A percentile compares a stretch with the other conserved stretches of the same genome.
These are phyloP conservation scores for Boechera divaricarpa DNA, from an alignment of 345 rosid species.

Conservation along the genomic window DNA sequence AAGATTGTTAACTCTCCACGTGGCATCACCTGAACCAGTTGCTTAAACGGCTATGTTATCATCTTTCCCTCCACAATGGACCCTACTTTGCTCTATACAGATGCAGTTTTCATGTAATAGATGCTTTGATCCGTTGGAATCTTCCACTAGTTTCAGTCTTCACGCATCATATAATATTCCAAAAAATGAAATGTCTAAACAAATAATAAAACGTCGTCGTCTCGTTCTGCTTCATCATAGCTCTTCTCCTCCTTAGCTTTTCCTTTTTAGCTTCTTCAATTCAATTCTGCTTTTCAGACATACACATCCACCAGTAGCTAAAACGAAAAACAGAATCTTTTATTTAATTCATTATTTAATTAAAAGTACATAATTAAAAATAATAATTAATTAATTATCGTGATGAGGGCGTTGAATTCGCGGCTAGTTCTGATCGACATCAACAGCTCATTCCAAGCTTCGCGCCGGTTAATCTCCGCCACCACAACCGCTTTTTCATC, in stretches of 20 bases:
- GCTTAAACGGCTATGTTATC: slow-evolving; percentile 38
- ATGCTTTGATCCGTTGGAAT: slow-evolving; percentile 75
- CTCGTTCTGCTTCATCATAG: slow-evolving; percentile 17
- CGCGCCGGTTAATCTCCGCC: slow-evolving; percentile 52
- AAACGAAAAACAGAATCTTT: slow-evolving; percentile 20
- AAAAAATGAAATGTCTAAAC: background rate
- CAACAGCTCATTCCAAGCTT: slow-evolving; percentile 70
- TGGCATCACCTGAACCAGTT: slow-evolving; percentile 38
- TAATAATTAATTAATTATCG: background rate
- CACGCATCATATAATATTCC: slow-evolving; percentile 40
- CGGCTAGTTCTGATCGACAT: slow-evolving; percentile 71
- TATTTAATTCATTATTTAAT: slow-evolving; percentile 13
- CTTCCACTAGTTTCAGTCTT: slow-evolving; percentile 54
- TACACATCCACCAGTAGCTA: background rate
- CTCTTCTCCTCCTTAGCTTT: slow-evolving; percentile 29
- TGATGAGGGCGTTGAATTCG: slow-evolving; percentile 65
- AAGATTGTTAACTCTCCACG: slow-evolving; percentile 32
- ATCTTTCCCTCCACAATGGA: slow-evolving; percentile 44
- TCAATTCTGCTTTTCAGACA: background rate
- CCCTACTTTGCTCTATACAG: slow-evolving; percentile 50
- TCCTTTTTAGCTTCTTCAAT: slow-evolving; percentile 25
- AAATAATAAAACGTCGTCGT: slow-evolving; percentile 34
- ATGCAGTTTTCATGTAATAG: slow-evolving; percentile 49
- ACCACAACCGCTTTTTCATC: slow-evolving; percentile 63
- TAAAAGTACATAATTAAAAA: background rate